Evolutionary conservation across 768 basidiomycete species (phyloP), one percentile per base, ranked within the genome.

Genomic region (Paxillus rubicundulus): DNA sequence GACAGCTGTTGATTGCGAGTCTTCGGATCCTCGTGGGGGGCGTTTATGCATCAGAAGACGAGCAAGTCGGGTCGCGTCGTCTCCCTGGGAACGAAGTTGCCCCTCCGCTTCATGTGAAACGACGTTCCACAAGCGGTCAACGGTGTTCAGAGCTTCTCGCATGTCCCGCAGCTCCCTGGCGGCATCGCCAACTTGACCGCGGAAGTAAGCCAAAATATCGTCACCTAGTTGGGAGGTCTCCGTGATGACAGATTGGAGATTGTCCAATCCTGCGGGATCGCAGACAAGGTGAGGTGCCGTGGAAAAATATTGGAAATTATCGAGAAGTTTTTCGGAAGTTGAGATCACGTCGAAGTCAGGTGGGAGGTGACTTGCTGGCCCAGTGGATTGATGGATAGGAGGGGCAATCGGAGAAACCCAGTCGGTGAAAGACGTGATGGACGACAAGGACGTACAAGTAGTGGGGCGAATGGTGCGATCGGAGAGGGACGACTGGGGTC

Each of bases 21-120:
- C 85, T 61, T 81, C 79, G n/a, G 86, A 87, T 44, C 80, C 84
- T 49, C 84, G 77, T 13, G 79, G 74, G 1, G 67, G 65, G n/a
- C 72, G 70, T 37, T 75, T 72, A 37, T 64, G 58, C 47, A 50
- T 49, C 51, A 62, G n/a, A 20, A 40, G 37, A 20, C 33, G 52
- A 30, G 45, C 43, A 36, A 66, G 44, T 32, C 34, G 52, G 45
- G 54, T 49, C 18, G 32, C 40, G 14, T 24, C 18, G 8, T 53
- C 42, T 24, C 49, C 50, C 43, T 55, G 53, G 1, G 36, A 27
- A 10, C 52, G 52, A 30, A 80, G 55, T n/a, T 75, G 76, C n/a
- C 72, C 73, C 44, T 77, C 73, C 32, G 81, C 74, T 6, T 75
- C 73, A 20, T 70, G 66, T 10, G 72, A 71, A 30, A 81, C 74